Conservation (phyloP, 495 filamentous ascomycete genomes). For the Penicillium atrosanguineum region DNA sequence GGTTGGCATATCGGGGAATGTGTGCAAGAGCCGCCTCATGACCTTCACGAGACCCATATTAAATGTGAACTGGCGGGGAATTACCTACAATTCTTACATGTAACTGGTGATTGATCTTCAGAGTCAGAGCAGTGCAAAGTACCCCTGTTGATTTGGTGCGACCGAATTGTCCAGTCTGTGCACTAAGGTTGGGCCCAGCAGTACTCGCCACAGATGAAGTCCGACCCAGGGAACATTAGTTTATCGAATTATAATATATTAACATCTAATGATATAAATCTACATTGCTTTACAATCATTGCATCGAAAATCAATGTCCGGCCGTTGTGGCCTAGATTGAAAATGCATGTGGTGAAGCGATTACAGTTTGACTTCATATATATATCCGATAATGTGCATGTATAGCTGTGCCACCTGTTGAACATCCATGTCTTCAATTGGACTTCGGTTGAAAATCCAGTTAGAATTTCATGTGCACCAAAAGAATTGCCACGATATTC, state of each 20-base stretch:
- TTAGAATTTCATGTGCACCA: no score
- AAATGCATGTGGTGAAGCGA: no score
- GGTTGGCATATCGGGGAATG: not conserved
- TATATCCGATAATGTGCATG: no score
- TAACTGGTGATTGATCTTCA: not conserved
- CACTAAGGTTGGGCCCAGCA: not conserved
- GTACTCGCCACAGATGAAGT: not conserved
- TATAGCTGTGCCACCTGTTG: no score
- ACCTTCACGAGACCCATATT: no score
- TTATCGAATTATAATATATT: not conserved
- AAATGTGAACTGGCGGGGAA: not conserved
- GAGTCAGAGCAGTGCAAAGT: not conserved
- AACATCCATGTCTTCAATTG: no score
- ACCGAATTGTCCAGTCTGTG: not conserved
- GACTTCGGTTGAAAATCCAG: no score
- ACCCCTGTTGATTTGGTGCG: not conserved
- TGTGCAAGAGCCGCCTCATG: slow-evolving; percentile 2
- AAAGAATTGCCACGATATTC: no score
- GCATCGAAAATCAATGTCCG: not conserved
- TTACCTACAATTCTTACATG: not conserved
- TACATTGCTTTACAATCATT: not conserved
- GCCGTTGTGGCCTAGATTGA: no score
- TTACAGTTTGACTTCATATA: no score
- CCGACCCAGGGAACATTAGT: not conserved
- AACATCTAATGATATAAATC: not conserved